Evolutionary conservation across 192 early-diverging fungal genomes (phyloP), one percentile per base, ranked within the genome.

Genomic region (Geosiphon pyriformis): DNA sequence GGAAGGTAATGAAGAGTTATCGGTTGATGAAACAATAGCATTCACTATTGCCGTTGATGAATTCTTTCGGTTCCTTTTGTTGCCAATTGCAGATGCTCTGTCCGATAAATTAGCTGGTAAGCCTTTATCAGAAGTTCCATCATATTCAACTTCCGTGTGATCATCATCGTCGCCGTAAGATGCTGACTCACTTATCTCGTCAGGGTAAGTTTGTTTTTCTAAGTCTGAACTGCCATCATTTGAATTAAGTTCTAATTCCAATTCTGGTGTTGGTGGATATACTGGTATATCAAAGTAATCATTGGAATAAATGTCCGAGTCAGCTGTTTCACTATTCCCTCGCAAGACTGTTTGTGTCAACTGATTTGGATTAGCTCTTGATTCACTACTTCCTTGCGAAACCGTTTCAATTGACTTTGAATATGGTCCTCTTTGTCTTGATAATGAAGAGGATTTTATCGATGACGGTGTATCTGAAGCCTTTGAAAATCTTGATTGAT

Each of bases 1-100:
- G 2, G 69, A 57, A 4, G 72, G 73, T 17, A 80, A 48, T 4
- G 70, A 61, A 17, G 74, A 48, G 51, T 83, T 79, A 53, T 82
- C 78, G 3, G 74, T 76, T 11, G 69, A 54, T 11, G 75, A 68
- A 18, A 81, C 78, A 42, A 42, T 15, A 42, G 37, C 37, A 10
- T 15, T 42, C 37, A 42, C 37, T 42, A 42, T 42, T 42, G 37
- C 37, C 15, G 15, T 42, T 42, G 37, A 42, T 10, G 37, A 42
- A 15, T 42, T 42, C 37, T 15, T 42, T 42, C 15, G 6, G 6
- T 42, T 15, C 6, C 37, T 15, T 42, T 42, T 42, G 37, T 15
- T 15, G 37, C 37, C 15, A 10, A 15, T 10, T 42, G 15, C 15
- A 42, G 7, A 10, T 42, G 15, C 6, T 42, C 7, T 15, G 37